A percentile compares a stretch with the other conserved stretches of the same genome.
Conservation (phyloP, 345 rosid species). For the Streptanthus diversifolius region DNA sequence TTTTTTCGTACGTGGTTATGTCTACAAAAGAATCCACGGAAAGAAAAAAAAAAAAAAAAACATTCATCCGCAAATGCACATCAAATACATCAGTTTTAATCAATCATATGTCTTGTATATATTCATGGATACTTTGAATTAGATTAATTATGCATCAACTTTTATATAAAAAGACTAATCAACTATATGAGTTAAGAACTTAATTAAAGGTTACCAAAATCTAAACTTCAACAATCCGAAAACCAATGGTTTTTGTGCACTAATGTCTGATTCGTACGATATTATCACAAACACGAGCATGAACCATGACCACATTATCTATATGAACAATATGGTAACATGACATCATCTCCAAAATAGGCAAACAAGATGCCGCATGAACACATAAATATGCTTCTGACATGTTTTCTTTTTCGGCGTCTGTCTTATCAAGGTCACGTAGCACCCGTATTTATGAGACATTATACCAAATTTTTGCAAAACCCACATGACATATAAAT, state of each 20-base stretch:
- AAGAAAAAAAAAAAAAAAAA: not conserved
- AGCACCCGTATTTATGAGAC: slow-evolving; percentile 4
- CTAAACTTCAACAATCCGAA: not conserved
- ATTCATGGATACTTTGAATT: not conserved
- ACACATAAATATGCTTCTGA: slow-evolving; percentile 1
- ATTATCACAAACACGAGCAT: not conserved
- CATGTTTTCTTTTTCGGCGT: slow-evolving; percentile 1
- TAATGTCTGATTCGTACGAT: not conserved
- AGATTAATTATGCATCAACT: not conserved
- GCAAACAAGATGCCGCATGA: not conserved
- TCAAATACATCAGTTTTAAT: not conserved
- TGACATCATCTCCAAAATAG: not conserved
- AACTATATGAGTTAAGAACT: not conserved
- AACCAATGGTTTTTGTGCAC: not conserved
- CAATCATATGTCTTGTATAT: not conserved
- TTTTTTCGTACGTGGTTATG: not conserved
- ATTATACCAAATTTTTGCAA: not conserved
- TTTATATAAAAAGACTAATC: not conserved
- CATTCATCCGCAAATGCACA: not conserved
- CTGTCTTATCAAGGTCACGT: slow-evolving; percentile 12
- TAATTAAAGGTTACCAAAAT: not conserved
- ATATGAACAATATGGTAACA: not conserved
- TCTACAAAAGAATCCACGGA: not conserved
- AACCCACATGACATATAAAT: not conserved
- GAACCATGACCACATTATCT: not conserved